phyloP scores from a whole-genome alignment of 2,329 filamentous ascomycete species.

The Monosporascus sp. region DNA sequence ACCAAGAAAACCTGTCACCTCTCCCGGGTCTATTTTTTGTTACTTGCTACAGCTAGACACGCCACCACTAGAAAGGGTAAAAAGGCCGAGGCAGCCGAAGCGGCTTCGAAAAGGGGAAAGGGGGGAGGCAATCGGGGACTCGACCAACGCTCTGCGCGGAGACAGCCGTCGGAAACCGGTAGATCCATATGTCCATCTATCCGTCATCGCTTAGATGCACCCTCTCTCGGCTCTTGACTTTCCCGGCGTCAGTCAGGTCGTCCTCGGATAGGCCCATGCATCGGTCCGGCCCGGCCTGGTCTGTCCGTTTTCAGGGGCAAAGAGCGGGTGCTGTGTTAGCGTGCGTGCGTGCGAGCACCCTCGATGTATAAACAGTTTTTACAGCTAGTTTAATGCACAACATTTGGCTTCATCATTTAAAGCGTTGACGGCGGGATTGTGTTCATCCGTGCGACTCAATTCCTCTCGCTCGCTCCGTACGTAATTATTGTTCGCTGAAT shows the following conservation, averaged over 20 bases:
- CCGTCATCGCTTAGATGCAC: too few relatives aligned
- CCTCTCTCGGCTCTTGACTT: too few relatives aligned
- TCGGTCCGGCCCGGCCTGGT: too few relatives aligned
- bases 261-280: neutral
- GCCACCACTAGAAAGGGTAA: neutral
- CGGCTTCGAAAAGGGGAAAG: neutral
- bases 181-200: neutral
- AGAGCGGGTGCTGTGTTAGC: neutral
- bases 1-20: neutral
- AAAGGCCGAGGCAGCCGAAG: neutral
- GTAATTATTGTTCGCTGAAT: too few relatives aligned
- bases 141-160: neutral
- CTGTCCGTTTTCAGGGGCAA: too few relatives aligned
- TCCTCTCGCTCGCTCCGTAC: neutral
- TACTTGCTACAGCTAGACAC: neutral
- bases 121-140: neutral
- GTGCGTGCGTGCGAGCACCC: neutral
- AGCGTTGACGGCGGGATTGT: neutral
- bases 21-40: neutral
- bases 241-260: too few relatives aligned
- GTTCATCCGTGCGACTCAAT: neutral
- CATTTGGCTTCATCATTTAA: neutral
- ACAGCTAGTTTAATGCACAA: neutral
- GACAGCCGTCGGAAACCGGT: neutral
- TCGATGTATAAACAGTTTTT: neutral